Percentiles rank a stretch among this genome's conserved stretches.
Conservation (phyloP, 306 rosid genomes). For the Prunus mume region DNA sequence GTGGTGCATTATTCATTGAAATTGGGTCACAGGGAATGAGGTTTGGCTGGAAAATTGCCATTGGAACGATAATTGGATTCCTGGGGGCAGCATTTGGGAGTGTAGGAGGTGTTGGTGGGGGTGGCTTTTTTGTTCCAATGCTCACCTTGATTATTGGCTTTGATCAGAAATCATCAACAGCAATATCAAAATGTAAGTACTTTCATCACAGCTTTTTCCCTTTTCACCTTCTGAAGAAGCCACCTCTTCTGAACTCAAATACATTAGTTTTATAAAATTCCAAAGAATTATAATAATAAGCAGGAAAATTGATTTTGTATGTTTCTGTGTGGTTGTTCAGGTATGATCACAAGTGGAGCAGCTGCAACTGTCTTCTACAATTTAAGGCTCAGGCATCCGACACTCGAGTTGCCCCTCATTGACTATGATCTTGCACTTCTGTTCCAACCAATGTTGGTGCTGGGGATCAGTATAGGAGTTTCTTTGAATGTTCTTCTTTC, state of each 20-base stretch:
- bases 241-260: neutral
- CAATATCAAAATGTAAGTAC: conserved; percentile 61
- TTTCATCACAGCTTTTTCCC: neutral
- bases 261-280: neutral
- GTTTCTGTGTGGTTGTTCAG: conserved; percentile 24
- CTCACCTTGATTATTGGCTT: conserved; percentile 60
- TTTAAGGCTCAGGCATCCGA: conserved; percentile 62
- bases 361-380: conserved; percentile 62
- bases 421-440: conserved; percentile 68
- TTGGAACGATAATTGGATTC: conserved; percentile 53
- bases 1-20: neutral
- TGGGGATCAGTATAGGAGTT: conserved; percentile 78
- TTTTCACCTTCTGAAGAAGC: neutral
- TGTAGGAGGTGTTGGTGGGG: conserved; percentile 82
- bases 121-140: conserved; percentile 86
- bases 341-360: conserved; percentile 73
- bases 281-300: neutral
- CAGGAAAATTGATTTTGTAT: neutral
- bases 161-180: conserved; percentile 67
- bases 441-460: conserved; percentile 77
- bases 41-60: conserved; percentile 60
- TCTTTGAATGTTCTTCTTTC: conserved; percentile 60
- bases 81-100: conserved; percentile 84
- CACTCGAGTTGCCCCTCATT: conserved; percentile 52
- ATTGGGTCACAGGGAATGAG: conserved; percentile 47